A percentile compares a stretch with the other conserved stretches of the same genome.
Conservation (phyloP, 2,329 filamentous ascomycete genomes). For the Teratosphaeria viscida region DNA sequence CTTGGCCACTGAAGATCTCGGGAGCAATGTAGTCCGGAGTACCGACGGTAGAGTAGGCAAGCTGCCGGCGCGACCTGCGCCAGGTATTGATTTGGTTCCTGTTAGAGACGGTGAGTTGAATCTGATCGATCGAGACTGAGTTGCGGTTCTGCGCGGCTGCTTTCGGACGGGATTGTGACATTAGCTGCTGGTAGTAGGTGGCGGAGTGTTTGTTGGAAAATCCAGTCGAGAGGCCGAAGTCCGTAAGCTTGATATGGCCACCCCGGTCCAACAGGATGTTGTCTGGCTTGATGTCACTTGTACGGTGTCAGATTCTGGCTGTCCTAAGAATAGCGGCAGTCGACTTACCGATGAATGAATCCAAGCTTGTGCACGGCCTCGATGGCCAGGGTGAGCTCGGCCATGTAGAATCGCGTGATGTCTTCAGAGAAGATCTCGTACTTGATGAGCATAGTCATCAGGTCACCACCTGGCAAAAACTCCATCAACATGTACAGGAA, state of each 20-base stretch:
- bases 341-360: conserved; percentile 84
- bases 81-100: conserved; percentile 97
- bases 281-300: conserved; percentile 95
- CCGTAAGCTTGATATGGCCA: conserved; percentile 94
- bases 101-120: conserved; percentile 96
- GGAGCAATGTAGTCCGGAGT: conserved; percentile 98
- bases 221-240: conserved; percentile 94
- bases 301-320: not conserved
- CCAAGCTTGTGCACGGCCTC: conserved; percentile 96
- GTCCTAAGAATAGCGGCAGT: not conserved
- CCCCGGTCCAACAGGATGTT: conserved; percentile 93
- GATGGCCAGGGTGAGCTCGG: conserved; percentile 94
- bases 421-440: conserved; percentile 99
- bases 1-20: conserved; percentile 93
- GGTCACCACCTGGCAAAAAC: conserved; percentile 90
- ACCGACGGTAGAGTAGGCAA: conserved; percentile 96
- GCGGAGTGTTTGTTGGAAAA: conserved; percentile 98
- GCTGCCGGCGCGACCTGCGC: conserved; percentile 86
- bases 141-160: conserved; percentile 58
- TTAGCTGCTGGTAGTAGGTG: conserved; percentile 93
- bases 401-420: conserved; percentile 98
- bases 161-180: conserved; percentile 47
- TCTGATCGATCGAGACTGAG: conserved; percentile 93
- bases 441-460: conserved; percentile 99
- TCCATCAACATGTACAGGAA: conserved; percentile 99